Percentiles rank a stretch among this genome's conserved stretches.
Evolutionary conservation across 345 rosid genomes (phyloP).

Genomic region (Adansonia digitata): DNA sequence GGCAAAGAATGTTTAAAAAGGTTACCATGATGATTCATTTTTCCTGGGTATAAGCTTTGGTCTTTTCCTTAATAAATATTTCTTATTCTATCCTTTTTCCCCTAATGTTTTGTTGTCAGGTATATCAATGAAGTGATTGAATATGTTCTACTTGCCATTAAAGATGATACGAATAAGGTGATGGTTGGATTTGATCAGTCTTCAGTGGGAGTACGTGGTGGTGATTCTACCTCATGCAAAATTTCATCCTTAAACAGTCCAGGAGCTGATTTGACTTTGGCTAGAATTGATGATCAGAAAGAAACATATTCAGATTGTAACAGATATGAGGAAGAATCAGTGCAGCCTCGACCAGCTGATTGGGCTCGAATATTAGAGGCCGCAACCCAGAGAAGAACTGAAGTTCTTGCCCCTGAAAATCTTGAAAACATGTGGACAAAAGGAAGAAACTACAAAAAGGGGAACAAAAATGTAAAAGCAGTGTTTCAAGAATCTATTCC

Average conservation of each 20-base stretch:
- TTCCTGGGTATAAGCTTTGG: background rate
- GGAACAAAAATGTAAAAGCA: slow-evolving; percentile 37
- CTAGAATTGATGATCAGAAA: slow-evolving; percentile 28
- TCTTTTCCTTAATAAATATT: background rate
- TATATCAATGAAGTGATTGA: slow-evolving; percentile 88
- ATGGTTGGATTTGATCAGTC: slow-evolving; percentile 41
- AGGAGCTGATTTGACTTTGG: slow-evolving; percentile 29
- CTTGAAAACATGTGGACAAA: slow-evolving; percentile 98
- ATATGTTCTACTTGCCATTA: slow-evolving; percentile 49
- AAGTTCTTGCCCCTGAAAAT: slow-evolving; percentile 95
- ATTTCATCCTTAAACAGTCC: slow-evolving; percentile 33
- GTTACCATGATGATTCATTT: background rate
- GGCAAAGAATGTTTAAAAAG: slow-evolving; percentile 1
- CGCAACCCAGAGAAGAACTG: slow-evolving; percentile 85
- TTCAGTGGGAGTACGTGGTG: slow-evolving; percentile 30
- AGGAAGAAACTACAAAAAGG: slow-evolving; percentile 86
- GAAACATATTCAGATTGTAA: slow-evolving; percentile 25
- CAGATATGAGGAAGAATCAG: slow-evolving; percentile 29
- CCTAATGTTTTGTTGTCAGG: slow-evolving; percentile 34
- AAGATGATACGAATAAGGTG: slow-evolving; percentile 39
- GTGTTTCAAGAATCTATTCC: slow-evolving; percentile 26
- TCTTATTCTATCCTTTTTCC: background rate
- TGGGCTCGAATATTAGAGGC: slow-evolving; percentile 85
- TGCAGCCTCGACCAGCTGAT: slow-evolving; percentile 49
- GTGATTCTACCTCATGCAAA: slow-evolving; percentile 27